Base-by-base conservation (phyloP, 495 filamentous ascomycete genomes). In the Podospora didyma region DNA sequence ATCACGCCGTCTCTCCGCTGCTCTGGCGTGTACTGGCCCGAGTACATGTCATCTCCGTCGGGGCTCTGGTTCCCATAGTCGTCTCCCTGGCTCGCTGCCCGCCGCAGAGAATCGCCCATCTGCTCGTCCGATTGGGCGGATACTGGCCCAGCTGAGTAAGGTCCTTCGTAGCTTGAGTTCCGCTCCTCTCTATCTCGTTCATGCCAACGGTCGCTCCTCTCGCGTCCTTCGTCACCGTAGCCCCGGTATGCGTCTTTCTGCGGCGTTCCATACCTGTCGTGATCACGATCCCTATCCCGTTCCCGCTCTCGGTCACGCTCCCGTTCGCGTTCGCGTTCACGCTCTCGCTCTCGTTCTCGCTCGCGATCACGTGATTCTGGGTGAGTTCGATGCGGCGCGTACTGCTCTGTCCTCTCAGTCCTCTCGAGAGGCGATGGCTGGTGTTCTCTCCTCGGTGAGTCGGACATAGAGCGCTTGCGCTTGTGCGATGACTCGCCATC, bases 381-480 rank as follows among this genome's bases (percentile, higher is more conserved):
- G 21, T 71, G 70, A 12, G 57, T 53, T 19, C 62, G 71, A 34
- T 66, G 67, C 10, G 67, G 56, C 23, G 51, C 65, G 2, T 62
- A 57, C 31, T 60, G 62, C 31, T 70, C 67, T 10, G 49, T 46
- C 44, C 63, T 58, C n/a, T 28, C 39, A 2, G 49, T 46, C 44
- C 63, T 58, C n/a, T 28, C 39, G 2, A 60, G 58, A 2, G 59
- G 62, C 47, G 63, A 75, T 47, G 59, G 61, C 14, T 51, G 57
- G 34, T 57, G 62, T 31, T 68, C 69, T 60, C 68, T 64, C 63
- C 68, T 58, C 24, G 64, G 68, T 22, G 76, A 79, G 44, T 73
- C 63, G 31, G 79, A 79, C 12, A 67, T 61, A 44, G 79, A 79
- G 42, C 80, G 72, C 64, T 82, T 83, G 57, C 80, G 77, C 63